Evolutionary conservation across 306 rosid genomes (phyloP).

Genomic region (Trifolium repens): DNA sequence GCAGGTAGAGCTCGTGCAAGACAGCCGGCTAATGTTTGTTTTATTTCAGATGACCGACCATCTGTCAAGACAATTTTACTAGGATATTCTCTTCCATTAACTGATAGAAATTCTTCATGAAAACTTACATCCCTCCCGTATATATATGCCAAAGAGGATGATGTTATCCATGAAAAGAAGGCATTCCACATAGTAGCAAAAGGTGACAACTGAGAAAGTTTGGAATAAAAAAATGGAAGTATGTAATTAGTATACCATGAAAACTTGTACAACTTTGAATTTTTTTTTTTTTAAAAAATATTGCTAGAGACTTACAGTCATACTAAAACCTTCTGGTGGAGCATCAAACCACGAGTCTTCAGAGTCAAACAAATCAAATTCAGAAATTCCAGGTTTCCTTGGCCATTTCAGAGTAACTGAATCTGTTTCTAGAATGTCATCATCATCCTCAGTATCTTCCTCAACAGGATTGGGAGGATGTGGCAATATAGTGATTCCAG

Average conservation of each 20-base stretch:
- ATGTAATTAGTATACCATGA: conserved; percentile 22
- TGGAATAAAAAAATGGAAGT: not conserved
- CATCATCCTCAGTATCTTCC: conserved; percentile 43
- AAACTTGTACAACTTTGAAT: conserved; percentile 21
- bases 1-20: conserved; percentile 86
- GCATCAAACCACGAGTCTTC: conserved; percentile 83
- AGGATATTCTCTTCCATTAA: conserved; percentile 77
- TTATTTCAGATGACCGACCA: conserved; percentile 92
- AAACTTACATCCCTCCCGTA: conserved; percentile 84
- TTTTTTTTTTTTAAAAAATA: not conserved
- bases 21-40: conserved; percentile 78
- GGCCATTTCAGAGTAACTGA: conserved; percentile 67
- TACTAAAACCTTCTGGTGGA: conserved; percentile 84
- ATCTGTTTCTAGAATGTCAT: conserved; percentile 57
- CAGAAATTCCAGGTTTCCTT: conserved; percentile 60
- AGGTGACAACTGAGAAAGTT: conserved; percentile 72
- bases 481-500: conserved; percentile 79
- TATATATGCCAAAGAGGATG: conserved; percentile 81
- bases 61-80: conserved; percentile 66
- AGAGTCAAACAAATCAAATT: conserved; percentile 64
- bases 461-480: conserved; percentile 47
- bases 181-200: conserved; percentile 89
- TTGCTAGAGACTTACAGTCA: conserved; percentile 58
- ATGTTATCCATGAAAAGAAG: conserved; percentile 77
- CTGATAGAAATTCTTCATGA: conserved; percentile 72